These are phyloP conservation scores for Clarireedia homoeocarpa DNA, from an alignment of 2,329 filamentous ascomycete genomes.

Conservation along the genomic window DNA sequence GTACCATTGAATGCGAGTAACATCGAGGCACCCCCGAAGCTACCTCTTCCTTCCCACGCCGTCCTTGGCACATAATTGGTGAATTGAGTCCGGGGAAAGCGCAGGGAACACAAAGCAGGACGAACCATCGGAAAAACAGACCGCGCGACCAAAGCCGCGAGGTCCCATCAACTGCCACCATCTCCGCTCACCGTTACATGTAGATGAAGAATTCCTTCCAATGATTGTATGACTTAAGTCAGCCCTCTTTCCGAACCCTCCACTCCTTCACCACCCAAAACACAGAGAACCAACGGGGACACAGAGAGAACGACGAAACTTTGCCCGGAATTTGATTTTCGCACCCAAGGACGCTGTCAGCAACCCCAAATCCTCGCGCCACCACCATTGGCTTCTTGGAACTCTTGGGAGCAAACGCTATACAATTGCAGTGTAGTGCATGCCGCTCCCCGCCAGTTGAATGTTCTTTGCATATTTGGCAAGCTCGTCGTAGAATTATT, in stretches of 20 bases:
- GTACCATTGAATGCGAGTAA: not conserved
- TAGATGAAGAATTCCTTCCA: not conserved
- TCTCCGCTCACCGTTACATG: not conserved
- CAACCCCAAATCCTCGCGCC: not conserved
- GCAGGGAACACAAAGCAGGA: too few species aligned
- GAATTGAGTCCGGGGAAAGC: not conserved
- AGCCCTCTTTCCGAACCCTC: conserved; percentile 1
- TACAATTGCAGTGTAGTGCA: not conserved
- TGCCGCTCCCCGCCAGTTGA: not conserved
- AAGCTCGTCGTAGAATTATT: conserved; percentile 5
- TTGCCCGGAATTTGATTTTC: not conserved
- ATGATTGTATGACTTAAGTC: not conserved
- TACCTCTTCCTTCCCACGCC: not conserved
- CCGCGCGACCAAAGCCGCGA: not conserved
- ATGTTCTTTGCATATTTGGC: not conserved
- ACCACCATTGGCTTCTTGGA: too few species aligned
- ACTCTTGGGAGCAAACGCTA: too few species aligned
- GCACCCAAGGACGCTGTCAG: not conserved
- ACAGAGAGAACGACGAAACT: not conserved
- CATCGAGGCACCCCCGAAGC: too few species aligned
- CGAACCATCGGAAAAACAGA: too few species aligned
- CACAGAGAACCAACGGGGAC: not conserved
- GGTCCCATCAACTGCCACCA: not conserved
- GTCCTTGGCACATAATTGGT: not conserved
- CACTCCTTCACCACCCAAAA: not conserved